Evolutionary conservation across 768 basidiomycete genomes (phyloP), one percentile per base, ranked within the genome.

Genomic region (Mycena belliarum): DNA sequence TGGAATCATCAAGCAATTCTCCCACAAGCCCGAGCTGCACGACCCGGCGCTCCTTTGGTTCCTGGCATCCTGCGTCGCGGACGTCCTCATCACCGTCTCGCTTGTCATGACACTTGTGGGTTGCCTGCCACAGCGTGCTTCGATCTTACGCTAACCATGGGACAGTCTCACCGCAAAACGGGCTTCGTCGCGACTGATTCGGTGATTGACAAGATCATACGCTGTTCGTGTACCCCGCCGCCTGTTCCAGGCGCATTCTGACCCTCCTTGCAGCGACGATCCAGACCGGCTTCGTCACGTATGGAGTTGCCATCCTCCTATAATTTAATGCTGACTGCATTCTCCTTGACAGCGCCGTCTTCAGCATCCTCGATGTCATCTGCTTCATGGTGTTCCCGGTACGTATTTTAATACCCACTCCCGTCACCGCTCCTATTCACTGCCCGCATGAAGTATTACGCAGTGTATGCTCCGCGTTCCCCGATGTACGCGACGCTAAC

Each of bases 91-190:
- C 47, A 78, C 83, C 1, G 52, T 65, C 0, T 59, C 73, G 1
- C 71, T 84, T 7, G 76, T 77, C 8, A 63, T 70, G 46, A 75
- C 72, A 35, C 65, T 84, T 68, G 82, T 81, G 57, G 21, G 75
- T 66, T 45, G 46, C 18, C 29, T 25, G 23, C 29, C 16, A n/a
- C n/a, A 6, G 35, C 35, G 35, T 3, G 6, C 42, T 14, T 15
- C 23, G 23, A 24, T 16, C 42, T 14, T 4, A 4, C 23, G 25
- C 25, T 28, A 8, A 26, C 7, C 23, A 3, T 20, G 3, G 49
- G 24, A 23, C 52, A 82, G 81, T 68, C 67, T 2, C 70, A 66
- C 45, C 59, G 73, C 28, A 72, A 69, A 59, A 75, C 76, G 0
- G 76, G 76, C 4, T 70, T 76, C 41, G 65, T 60, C 25, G 63